Conservation (phyloP, 2,329 filamentous ascomycete species). For the Talaromyces sp. region DNA sequence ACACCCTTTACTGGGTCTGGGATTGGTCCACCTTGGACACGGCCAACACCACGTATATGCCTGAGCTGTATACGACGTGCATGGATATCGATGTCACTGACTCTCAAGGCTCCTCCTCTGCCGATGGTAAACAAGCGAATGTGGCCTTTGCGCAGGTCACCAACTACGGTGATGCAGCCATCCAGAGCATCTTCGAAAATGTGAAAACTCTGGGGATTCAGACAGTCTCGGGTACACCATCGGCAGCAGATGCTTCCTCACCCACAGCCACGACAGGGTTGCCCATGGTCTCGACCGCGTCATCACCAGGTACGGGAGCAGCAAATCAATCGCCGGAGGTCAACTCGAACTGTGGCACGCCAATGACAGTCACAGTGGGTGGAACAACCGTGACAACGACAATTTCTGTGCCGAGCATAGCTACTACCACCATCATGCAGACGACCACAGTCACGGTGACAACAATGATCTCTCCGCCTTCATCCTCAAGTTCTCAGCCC, state of each 20-base stretch:
- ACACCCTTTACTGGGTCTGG: slow-evolving; percentile 95
- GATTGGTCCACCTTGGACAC: slow-evolving; percentile 65
- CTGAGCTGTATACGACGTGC: slow-evolving; percentile 45
- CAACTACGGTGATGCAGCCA: slow-evolving; percentile 9
- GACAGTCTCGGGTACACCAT: background rate
- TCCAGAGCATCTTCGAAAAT: background rate
- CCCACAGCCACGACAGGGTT: background rate
- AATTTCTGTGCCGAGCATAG: background rate
- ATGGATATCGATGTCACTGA: slow-evolving; percentile 42
- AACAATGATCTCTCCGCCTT: background rate
- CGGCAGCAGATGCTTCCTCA: background rate
- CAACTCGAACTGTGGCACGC: background rate
- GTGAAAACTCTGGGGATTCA: background rate
- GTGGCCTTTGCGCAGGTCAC: background rate
- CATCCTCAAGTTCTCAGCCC: background rate
- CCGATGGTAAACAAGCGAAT: background rate
- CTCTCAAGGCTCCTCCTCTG: slow-evolving; percentile 1
- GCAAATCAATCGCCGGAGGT: background rate
- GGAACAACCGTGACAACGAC: background rate
- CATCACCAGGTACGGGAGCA: background rate
- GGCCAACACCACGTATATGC: slow-evolving; percentile 22
- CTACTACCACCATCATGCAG: background rate
- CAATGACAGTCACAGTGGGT: background rate
- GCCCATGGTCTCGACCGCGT: background rate
- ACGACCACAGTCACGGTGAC: slow-evolving; percentile 1